Base-by-base conservation (phyloP, 2,329 filamentous ascomycete species). In the Dothideomycetes sp. region DNA sequence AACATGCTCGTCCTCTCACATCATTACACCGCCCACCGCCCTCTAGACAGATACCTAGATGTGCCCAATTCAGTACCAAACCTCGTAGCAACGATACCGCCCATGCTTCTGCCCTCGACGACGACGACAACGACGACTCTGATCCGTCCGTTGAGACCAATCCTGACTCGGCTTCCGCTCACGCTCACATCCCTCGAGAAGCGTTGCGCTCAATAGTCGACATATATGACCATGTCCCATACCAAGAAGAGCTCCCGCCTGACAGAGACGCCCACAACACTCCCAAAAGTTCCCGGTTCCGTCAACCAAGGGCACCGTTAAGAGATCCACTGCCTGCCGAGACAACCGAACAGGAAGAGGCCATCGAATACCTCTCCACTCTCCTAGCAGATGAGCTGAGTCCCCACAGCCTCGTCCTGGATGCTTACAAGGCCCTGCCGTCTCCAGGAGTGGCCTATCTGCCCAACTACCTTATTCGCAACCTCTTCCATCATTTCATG, bases 401-500 rank as follows among this genome's bases (percentile, higher is more conserved):
- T 25, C 27, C 41, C 13, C 29, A 38, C 27, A n/a, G 12, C n/a
- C 25, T 64, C 9, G 53, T 79, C 4, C 80, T 70, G 53, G 55
- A 64, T 11, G 59, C 67, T 1, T 81, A 78, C 55, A 63, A 64
- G 46, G 53, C 58, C 12, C 60, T 80, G 5, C 72, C 69, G 3
- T 53, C 62, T 4, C 76, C 75, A 0, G 68, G 74, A 18, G 64
- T 77, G 1, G 57, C 67, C 8, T 70, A 70, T 44, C 59, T 80
- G 5, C 58, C 62, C 2, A 57, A 63, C 15, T 45, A 54, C 4
- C 63, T 77, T 33, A 74, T 87, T 13, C 76, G 78, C 39, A 60
- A 67, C 6, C 65, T 94, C 15, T 65, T 94, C 38, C 76, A 74
- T 41, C 73, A 78, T 29, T 74, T 94, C 47, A 79, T 82, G 15